These are phyloP conservation scores for Phenoliferia sp. DNA, from an alignment of 1,284 basidiomycete species.

Conservation along the genomic window DNA sequence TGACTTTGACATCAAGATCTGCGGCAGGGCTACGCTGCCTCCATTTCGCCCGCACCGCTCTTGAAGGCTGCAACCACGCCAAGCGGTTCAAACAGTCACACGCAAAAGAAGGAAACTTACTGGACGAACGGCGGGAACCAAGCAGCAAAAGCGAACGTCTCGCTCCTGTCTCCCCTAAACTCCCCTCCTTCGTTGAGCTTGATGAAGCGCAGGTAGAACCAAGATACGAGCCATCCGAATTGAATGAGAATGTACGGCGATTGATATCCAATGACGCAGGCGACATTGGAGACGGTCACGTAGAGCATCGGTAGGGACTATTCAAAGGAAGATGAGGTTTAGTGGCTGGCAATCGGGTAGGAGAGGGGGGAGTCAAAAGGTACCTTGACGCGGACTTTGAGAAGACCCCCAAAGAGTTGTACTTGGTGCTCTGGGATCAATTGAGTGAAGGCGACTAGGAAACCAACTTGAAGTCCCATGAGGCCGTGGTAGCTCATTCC, in stretches of 20 bases:
- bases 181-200: constrained; percentile 64
- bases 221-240: constrained; percentile 94
- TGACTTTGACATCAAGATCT: too few relatives aligned
- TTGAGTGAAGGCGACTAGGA: constrained; percentile 94
- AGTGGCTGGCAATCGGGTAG: neutral
- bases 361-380: constrained; percentile 12
- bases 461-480: constrained; percentile 81
- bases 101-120: constrained; percentile 48
- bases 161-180: constrained; percentile 75
- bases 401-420: constrained; percentile 70
- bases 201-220: constrained; percentile 94
- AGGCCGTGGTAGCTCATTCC: constrained; percentile 68
- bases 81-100: too few relatives aligned
- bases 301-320: constrained; percentile 90
- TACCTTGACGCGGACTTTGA: constrained; percentile 87
- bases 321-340: neutral
- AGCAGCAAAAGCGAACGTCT: constrained; percentile 89
- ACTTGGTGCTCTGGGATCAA: constrained; percentile 96
- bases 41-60: too few relatives aligned
- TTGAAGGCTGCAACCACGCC: too few relatives aligned
- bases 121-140: constrained; percentile 96
- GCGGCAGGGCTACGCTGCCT: too few relatives aligned
- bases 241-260: constrained; percentile 95
- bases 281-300: constrained; percentile 81
- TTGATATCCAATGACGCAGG: constrained; percentile 81